Percentiles rank a stretch among this genome's conserved stretches.
Conservation (phyloP, 306 rosid species). For the Cicer judaicum region DNA sequence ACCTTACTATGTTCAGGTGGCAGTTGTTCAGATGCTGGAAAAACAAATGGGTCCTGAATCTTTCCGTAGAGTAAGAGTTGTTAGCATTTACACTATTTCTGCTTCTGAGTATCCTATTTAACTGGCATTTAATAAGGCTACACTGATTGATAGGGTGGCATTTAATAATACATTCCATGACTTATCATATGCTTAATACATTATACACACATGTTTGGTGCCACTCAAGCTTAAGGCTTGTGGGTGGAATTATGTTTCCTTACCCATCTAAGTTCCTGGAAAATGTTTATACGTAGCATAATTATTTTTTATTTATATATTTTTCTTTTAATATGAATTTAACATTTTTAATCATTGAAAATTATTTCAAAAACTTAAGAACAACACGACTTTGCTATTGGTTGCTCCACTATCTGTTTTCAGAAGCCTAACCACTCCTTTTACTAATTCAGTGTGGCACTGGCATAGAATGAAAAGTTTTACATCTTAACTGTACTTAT, state of each 20-base stretch:
- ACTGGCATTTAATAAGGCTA: neutral
- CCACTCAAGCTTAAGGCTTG: too few relatives aligned
- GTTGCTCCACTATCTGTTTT: conserved; percentile 9
- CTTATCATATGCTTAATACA: neutral
- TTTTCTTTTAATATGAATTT: neutral
- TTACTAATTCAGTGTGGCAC: neutral
- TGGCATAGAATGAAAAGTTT: neutral
- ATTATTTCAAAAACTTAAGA: neutral
- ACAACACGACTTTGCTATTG: neutral
- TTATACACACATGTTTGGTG: too few relatives aligned
- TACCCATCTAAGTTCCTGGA: neutral
- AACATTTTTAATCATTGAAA: neutral
- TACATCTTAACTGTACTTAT: neutral
- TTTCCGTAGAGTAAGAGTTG: conserved; percentile 80
- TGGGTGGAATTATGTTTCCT: neutral
- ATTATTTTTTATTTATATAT: neutral
- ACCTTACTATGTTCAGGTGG: conserved; percentile 62
- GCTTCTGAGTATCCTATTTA: conserved; percentile 16
- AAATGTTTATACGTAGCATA: too few relatives aligned
- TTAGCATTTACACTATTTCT: conserved; percentile 34
- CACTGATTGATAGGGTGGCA: neutral
- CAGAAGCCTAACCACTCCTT: neutral
- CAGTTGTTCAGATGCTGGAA: conserved; percentile 96
- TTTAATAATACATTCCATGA: neutral
- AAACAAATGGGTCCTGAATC: conserved; percentile 99